Base-by-base conservation (phyloP, 192 early-diverging fungal genomes). In the Cladochytrium replicatum region DNA sequence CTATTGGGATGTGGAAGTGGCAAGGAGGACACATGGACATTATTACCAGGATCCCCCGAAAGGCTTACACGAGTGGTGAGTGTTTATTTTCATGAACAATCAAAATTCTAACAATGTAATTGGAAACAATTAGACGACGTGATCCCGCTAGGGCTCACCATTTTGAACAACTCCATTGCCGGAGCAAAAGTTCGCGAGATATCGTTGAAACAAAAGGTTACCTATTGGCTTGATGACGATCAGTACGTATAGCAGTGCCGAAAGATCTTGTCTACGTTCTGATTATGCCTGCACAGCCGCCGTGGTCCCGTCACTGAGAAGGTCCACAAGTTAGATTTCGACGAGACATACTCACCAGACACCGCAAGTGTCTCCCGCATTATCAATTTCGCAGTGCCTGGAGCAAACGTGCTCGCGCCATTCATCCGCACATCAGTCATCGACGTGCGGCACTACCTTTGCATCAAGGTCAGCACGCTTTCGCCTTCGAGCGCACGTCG, bases 111-210 rank as follows among this genome's bases (percentile, higher is more conserved):
- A n/a, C n/a, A n/a, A n/a, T n/a, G n/a, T n/a, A n/a, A n/a, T n/a
- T n/a, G n/a, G n/a, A n/a, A n/a, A n/a, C n/a, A n/a, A n/a, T n/a
- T 29, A 45, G 64, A 66, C 40, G 64, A 66, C 15, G 44, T 52
- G 3, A 44, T 51, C 4, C 64, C 64, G 6, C 27, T 66, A 6
- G 40, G 37, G 19, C 29, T 66, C 8, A 53, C 55, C 7, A 55
- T 66, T 21, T 43, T 46, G 11, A 66, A 66, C 31, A 48, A 66
- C 24, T 66, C 64, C 2, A 40, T 38, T 24, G 31, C 42, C 41
- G 64, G 55, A 4, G 37, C 48, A 0, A 23, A 51, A 0, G 17
- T 66, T 7, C 32, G 57, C 6, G 57, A 55, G 4, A 30, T 66
- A 1, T 51, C 21, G 25, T 21, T 66, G 5, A 66, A 66, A 30